Base-by-base conservation (phyloP, 495 filamentous ascomycete species). In the Cercophora samala region DNA sequence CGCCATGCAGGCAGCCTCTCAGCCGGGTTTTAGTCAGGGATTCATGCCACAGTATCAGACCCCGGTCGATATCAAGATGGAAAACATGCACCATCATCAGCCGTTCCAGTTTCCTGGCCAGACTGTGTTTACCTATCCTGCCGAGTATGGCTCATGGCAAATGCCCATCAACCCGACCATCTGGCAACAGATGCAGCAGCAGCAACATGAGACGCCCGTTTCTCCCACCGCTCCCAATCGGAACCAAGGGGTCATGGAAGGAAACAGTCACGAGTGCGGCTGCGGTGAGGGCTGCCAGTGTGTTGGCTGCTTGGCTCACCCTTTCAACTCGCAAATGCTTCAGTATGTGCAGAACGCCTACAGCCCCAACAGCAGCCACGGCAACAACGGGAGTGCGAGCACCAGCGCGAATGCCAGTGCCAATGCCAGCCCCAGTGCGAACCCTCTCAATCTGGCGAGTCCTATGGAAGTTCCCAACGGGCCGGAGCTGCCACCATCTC, bases 231-330 rank as follows among this genome's bases (percentile, higher is more conserved):
- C 65, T n/a, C 69, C 71, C 62, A 65, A 53, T 23, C 66, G 73
- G 42, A 74, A 72, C 19, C 72, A 71, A 24, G 79, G 51, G 23
- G 46, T 53, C 15, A 69, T 71, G 54, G 64, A 32, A 23, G 75
- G 75, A 51, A 73, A 73, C 8, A 76, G 73, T 29, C 81, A 90
- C 66, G 76, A 86, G 60, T 89, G 91, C 76, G 72, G 77, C 70
- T 89, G 92, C 73, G 86, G 92, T 67, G 80, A 88, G 60, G 79
- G 80, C 0, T 93, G 90, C 69, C 78, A 89, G 65, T 93, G 90
- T 69, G 70, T 91, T 24, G 89, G 86, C 22, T 93, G 90, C 70
- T 76, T 85, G 23, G 81, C 83, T 51, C 90, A 93, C 72, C 90
- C 90, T 4, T 92, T 86, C 73, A 93, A 93, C 72, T 77, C 84